phyloP scores from a whole-genome alignment of 1,284 basidiomycete genomes.

The Rhodotorula sp. region DNA sequence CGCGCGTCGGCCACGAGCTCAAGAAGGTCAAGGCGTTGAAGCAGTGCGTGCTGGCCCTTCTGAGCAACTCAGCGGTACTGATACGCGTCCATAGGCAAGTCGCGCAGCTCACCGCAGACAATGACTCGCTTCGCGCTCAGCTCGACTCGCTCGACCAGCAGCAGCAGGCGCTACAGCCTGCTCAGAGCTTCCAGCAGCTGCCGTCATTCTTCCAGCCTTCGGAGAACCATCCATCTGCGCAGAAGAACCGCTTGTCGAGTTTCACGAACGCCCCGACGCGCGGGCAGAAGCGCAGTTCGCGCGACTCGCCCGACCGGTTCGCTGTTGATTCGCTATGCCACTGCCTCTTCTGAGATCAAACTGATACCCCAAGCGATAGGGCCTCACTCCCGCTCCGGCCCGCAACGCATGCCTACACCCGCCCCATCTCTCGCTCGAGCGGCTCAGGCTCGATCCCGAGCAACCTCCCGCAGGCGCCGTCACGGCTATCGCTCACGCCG shows the following conservation, averaged over 20 bases:
- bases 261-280: not conserved
- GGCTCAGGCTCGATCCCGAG: not conserved
- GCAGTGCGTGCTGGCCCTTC: not conserved
- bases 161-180: not conserved
- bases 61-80: not conserved
- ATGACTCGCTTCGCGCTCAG: conserved; percentile 5
- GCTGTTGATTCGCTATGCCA: not conserved
- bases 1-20: conserved; percentile 11
- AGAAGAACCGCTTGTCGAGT: not conserved
- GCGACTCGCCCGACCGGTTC: conserved; percentile 7
- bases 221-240: not conserved
- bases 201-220: not conserved
- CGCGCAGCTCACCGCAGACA: conserved; percentile 9
- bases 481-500: conserved; percentile 13
- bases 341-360: not conserved
- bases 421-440: not conserved
- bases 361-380: too few relatives aligned
- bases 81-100: conserved; percentile 3
- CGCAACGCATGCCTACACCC: not conserved
- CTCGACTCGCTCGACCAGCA: not conserved
- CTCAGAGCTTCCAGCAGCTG: too few relatives aligned
- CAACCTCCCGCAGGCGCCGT: conserved; percentile 30
- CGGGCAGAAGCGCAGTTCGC: not conserved
- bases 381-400: not conserved
- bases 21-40: conserved; percentile 14